These are phyloP conservation scores for Neurospora hispaniola DNA, from an alignment of 495 filamentous ascomycete species.

Conservation along the genomic window DNA sequence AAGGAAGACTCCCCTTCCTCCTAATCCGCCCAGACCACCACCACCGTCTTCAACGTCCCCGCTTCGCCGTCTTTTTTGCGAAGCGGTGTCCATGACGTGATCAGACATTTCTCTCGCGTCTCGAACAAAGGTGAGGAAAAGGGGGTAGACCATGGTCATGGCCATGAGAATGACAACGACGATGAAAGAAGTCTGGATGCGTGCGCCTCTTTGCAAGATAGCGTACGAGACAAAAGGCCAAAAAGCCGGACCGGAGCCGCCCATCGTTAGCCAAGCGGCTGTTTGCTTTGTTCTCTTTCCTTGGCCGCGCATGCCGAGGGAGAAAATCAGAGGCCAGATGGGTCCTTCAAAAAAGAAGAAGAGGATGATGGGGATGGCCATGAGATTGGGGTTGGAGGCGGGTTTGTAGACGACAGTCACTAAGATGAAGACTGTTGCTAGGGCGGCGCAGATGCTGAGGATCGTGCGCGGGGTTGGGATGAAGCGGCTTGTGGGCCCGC, in stretches of 20 bases:
- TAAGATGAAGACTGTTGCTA: slow-evolving; percentile 35
- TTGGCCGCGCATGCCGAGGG: slow-evolving; percentile 57
- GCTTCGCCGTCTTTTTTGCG: neutral
- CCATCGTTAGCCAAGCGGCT: slow-evolving; percentile 55
- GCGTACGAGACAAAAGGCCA: slow-evolving; percentile 53
- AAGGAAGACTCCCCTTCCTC: neutral
- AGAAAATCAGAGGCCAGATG: slow-evolving; percentile 63
- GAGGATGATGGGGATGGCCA: slow-evolving; percentile 46
- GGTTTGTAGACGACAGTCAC: slow-evolving; percentile 39
- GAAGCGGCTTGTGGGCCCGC: slow-evolving; percentile 20
- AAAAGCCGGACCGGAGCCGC: slow-evolving; percentile 52
- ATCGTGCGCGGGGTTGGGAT: slow-evolving; percentile 43
- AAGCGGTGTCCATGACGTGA: neutral
- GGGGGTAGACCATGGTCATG: slow-evolving; percentile 23
- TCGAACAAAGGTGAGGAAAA: slow-evolving; percentile 26
- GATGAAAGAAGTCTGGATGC: slow-evolving; percentile 24
- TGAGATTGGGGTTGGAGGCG: slow-evolving; percentile 34
- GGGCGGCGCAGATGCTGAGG: slow-evolving; percentile 32
- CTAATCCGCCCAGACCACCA: neutral
- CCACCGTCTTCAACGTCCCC: neutral
- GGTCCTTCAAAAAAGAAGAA: slow-evolving; percentile 61
- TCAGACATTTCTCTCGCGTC: slow-evolving; percentile 31
- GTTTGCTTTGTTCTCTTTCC: slow-evolving; percentile 61
- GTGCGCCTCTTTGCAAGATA: slow-evolving; percentile 20
- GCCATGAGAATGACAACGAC: slow-evolving; percentile 27